Conservation (phyloP, 2,329 filamentous ascomycete species). For the Claviceps pusilla region DNA sequence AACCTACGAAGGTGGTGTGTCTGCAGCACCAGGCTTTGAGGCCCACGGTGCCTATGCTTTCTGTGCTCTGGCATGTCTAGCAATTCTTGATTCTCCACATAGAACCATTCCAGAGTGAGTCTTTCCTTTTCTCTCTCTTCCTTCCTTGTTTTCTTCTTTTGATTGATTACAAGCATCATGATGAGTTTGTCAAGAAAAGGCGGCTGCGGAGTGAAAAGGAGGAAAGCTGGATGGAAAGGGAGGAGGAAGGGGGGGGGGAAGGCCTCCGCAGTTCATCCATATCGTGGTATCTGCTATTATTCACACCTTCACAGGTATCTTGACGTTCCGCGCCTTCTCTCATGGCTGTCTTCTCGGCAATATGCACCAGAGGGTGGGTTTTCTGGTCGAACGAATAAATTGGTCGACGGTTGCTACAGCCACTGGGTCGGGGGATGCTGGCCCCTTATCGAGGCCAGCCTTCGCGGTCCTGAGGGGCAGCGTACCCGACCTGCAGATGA, state of each 20-base stretch:
- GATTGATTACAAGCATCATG: neutral
- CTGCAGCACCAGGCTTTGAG: slow-evolving; percentile 69
- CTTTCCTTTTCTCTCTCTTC: neutral
- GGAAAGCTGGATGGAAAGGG: no score
- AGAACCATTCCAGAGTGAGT: slow-evolving; percentile 56
- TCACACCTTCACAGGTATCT: slow-evolving; percentile 42
- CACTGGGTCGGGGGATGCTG: slow-evolving; percentile 96
- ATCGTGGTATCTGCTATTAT: slow-evolving; percentile 17
- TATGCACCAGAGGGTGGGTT: slow-evolving; percentile 86
- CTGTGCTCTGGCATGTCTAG: slow-evolving; percentile 77
- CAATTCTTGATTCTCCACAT: slow-evolving; percentile 68
- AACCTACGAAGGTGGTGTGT: slow-evolving; percentile 90
- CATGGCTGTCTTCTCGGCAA: slow-evolving; percentile 82
- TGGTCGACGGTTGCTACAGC: slow-evolving; percentile 95
- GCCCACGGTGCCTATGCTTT: slow-evolving; percentile 96
- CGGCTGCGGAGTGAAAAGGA: neutral
- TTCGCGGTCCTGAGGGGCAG: slow-evolving; percentile 36
- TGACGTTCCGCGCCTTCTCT: slow-evolving; percentile 59
- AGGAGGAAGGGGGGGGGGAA: neutral
- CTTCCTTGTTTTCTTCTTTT: neutral
- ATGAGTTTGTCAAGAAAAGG: neutral
- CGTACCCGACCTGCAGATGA: slow-evolving; percentile 15
- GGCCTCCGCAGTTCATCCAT: neutral
- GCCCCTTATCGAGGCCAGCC: slow-evolving; percentile 71
- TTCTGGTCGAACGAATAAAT: slow-evolving; percentile 87